Base-by-base conservation (phyloP, 176 grass and related monocot genomes). In the Zoysia japonica region DNA sequence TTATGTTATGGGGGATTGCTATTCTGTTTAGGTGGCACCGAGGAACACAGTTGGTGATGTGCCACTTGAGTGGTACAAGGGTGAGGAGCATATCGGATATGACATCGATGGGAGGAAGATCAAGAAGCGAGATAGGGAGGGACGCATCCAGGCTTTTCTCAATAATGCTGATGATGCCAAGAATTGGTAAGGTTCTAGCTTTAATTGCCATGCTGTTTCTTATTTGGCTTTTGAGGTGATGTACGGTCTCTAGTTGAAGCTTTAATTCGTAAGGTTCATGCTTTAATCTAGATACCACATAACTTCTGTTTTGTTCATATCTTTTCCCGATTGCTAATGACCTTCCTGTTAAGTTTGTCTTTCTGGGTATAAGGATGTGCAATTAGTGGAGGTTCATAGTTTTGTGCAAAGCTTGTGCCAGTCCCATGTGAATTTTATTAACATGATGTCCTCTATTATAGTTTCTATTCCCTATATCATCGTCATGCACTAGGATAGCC, bases 71-170 rank as follows among this genome's bases (percentile, higher is more conserved):
- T 99, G 96, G 96, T 94, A 99, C 77, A 95, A 91, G 83, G 66
- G 91, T 53, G 96, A 99, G 72, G 90, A 95, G 53, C 96, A 99
- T 78, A 84, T 99, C 42, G 96, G 96, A 39, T 99, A 95, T 68
- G 92, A 95, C 45, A 86, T 91, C 40, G 12, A 78, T 0, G 92
- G 82, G 12, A 89, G 78, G 78, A 99, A 95, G 82, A 95, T 99
- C 60, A 95, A 87, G 76, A 99, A 95, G 59, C 92, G 89, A 15
- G 84, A 85, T 47, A 95, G 96, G 67, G 89, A 89, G 83, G 96
- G 88, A 36, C 89, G 62, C 38, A 90, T 99, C 47, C 88, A 88
- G 0, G 54, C 81, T 1, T 95, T 84, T 83, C 78, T 99, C 20
- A 91, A 64, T 37, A 91, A 91, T 4, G 84, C 77, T 5, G 96